A percentile compares a stretch with the other conserved stretches of the same genome.
Evolutionary conservation across 1,284 basidiomycete species (phyloP).

Genomic region (Coniferiporia sulphurascens): DNA sequence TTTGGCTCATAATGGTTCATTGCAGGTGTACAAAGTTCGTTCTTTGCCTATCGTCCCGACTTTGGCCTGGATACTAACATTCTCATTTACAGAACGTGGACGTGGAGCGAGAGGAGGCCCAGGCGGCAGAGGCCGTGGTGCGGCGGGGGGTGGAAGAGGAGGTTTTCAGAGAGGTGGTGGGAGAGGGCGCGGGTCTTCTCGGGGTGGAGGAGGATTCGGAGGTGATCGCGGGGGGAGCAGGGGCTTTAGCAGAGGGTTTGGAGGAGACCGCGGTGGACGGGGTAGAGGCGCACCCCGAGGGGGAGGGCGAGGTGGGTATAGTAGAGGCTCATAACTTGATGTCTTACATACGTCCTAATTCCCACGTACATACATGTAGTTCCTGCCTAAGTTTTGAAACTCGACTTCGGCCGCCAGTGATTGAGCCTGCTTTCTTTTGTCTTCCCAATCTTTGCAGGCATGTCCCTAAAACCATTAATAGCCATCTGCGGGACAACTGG

Average conservation of each 20-base stretch:
- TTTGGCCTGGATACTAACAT: neutral
- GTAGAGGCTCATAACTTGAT: slow-evolving; percentile 11
- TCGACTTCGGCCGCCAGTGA: neutral
- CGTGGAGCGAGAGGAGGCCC: slow-evolving; percentile 39
- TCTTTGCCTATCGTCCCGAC: neutral
- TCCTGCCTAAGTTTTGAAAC: too few relatives aligned
- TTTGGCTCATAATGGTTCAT: neutral
- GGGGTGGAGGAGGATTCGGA: slow-evolving; percentile 26
- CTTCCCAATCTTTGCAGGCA: slow-evolving; percentile 16
- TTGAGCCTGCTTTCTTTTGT: neutral
- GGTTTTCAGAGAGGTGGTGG: slow-evolving; percentile 39
- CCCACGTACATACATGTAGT: too few relatives aligned
- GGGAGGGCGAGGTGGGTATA: slow-evolving; percentile 4
- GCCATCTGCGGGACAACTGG: slow-evolving; percentile 94
- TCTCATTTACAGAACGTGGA: slow-evolving; percentile 47
- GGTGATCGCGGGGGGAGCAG: slow-evolving; percentile 22
- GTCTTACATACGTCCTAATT: neutral
- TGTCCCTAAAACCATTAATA: slow-evolving; percentile 57
- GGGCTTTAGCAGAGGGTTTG: slow-evolving; percentile 7
- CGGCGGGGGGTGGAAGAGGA: slow-evolving; percentile 38
- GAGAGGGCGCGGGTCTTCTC: slow-evolving; percentile 38
- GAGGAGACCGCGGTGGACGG: neutral
- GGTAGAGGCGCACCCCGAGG: neutral
- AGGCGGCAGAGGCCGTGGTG: slow-evolving; percentile 30
- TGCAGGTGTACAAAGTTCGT: slow-evolving; percentile 19